Conservation (phyloP, 1,284 basidiomycete species). For the Ustilago esculenta region DNA sequence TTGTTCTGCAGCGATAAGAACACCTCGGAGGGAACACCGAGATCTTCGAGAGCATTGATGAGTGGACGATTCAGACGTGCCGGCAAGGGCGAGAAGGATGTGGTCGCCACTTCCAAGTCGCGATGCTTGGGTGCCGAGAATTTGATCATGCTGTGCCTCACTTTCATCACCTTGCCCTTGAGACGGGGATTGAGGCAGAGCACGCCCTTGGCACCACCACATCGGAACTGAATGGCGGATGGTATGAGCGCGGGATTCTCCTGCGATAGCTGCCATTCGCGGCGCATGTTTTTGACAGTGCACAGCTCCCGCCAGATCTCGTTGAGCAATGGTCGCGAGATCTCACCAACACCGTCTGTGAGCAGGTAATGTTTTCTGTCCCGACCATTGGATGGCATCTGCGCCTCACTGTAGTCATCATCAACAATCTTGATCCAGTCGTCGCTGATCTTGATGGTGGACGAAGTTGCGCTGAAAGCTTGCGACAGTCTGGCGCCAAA, state of each 20-base stretch:
- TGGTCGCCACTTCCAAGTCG: constrained; percentile 29
- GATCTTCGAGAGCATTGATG: constrained; percentile 40
- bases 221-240: constrained; percentile 29
- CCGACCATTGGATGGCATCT: constrained; percentile 1
- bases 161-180: constrained; percentile 17
- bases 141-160: constrained; percentile 37
- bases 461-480: constrained; percentile 39
- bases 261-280: constrained; percentile 17
- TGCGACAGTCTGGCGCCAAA: constrained; percentile 33
- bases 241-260: constrained; percentile 18
- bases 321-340: constrained; percentile 21
- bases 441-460: constrained; percentile 24
- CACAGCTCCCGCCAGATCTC: constrained; percentile 28
- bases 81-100: constrained; percentile 23
- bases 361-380: constrained; percentile 12
- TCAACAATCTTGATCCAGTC: constrained; percentile 25
- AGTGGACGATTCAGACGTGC: constrained; percentile 33
- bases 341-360: constrained; percentile 37
- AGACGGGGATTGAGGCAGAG: constrained; percentile 29
- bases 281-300: constrained; percentile 19
- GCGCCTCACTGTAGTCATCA: constrained; percentile 12
- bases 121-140: constrained; percentile 24
- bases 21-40: constrained; percentile 8
- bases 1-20: constrained; percentile 21
- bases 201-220: constrained; percentile 36